Conservation (phyloP, 805 yeast genomes). For the Diddensiella santjacobensis region DNA sequence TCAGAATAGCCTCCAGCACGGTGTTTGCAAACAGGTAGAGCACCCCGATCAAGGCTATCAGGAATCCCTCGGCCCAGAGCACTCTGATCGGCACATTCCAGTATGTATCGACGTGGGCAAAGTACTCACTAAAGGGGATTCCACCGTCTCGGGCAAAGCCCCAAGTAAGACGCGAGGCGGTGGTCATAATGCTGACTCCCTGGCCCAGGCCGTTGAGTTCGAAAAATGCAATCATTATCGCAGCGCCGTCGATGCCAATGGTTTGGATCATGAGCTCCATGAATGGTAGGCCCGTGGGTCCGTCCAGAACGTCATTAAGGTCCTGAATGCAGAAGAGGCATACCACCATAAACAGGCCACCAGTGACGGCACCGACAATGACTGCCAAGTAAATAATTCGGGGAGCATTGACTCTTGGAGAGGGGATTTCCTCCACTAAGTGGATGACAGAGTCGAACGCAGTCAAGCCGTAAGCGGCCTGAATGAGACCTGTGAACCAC, state of each 20-base stretch:
- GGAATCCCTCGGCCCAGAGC: constrained; percentile 56
- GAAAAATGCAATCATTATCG: constrained; percentile 59
- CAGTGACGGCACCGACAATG: constrained; percentile 57
- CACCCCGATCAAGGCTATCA: constrained; percentile 56
- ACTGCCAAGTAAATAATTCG: constrained; percentile 66
- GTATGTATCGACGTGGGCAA: constrained; percentile 60
- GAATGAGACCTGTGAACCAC: constrained; percentile 71
- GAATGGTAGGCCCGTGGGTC: constrained; percentile 79
- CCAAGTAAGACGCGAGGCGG: constrained; percentile 78
- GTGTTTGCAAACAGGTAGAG: constrained; percentile 65
- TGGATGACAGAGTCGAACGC: constrained; percentile 80
- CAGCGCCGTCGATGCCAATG: constrained; percentile 62
- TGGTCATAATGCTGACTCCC: constrained; percentile 72
- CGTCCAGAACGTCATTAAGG: constrained; percentile 54
- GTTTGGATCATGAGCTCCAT: constrained; percentile 54
- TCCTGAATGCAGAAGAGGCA: constrained; percentile 68
- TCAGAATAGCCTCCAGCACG: constrained; percentile 79
- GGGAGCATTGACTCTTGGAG: constrained; percentile 72
- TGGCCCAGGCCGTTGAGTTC: constrained; percentile 71
- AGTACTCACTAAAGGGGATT: constrained; percentile 56
- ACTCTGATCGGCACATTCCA: constrained; percentile 71
- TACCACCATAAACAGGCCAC: constrained; percentile 68
- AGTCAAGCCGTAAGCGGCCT: constrained; percentile 71
- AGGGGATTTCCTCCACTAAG: constrained; percentile 74
- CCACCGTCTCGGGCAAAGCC: constrained; percentile 84